A percentile compares a stretch with the other conserved stretches of the same genome.
These are phyloP conservation scores for Candida insectalens DNA, from an alignment of 805 yeast genomes.

Conservation along the genomic window DNA sequence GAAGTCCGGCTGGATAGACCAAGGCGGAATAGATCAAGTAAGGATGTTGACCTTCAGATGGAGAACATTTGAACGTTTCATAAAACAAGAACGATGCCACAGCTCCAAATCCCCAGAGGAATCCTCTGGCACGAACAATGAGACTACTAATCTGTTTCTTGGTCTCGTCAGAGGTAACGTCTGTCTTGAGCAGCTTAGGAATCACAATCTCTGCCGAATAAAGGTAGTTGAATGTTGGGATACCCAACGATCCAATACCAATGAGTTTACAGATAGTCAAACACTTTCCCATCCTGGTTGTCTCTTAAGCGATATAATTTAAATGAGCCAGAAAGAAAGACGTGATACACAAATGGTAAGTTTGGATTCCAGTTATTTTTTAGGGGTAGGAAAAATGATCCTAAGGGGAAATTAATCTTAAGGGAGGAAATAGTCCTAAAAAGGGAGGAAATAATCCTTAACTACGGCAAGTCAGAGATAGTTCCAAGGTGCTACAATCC, in stretches of 20 bases:
- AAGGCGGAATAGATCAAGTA: slow-evolving; percentile 58
- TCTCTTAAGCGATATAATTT: neutral
- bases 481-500: no score
- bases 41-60: slow-evolving; percentile 55
- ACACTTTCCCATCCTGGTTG: slow-evolving; percentile 46
- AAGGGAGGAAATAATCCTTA: no score
- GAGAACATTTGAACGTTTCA: slow-evolving; percentile 47
- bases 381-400: no score
- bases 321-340: neutral
- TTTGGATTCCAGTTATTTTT: no score
- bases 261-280: slow-evolving; percentile 47
- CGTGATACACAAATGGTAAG: neutral
- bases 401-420: no score
- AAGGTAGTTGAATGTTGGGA: slow-evolving; percentile 44
- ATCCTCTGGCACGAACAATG: slow-evolving; percentile 16
- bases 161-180: slow-evolving; percentile 6
- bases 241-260: slow-evolving; percentile 62
- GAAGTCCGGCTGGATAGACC: slow-evolving; percentile 37
- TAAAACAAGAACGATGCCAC: slow-evolving; percentile 42
- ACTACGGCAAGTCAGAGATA: no score
- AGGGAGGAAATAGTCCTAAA: no score
- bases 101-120: slow-evolving; percentile 30
- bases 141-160: slow-evolving; percentile 8
- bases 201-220: slow-evolving; percentile 11
- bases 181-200: slow-evolving; percentile 11